Evolutionary conservation across 192 early-diverging fungal species (phyloP), one percentile per base, ranked within the genome.

Genomic region (Coemansia sp.): DNA sequence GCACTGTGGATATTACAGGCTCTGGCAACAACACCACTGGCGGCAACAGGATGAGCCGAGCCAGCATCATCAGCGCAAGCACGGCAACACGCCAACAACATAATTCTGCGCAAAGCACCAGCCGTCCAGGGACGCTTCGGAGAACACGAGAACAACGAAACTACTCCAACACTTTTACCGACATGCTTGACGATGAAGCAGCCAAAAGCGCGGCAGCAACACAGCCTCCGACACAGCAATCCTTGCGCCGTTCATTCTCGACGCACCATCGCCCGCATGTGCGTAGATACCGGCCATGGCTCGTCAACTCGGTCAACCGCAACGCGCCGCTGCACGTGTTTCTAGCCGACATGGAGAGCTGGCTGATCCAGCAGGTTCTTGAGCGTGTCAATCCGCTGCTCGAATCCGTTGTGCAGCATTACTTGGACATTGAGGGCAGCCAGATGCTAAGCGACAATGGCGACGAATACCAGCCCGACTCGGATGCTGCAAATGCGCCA

Each of bases 281-380:
- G 10, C 73, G 78, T 23, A 53, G 78, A 11, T 81, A 81, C 60
- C 66, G 73, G 2, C 79, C 79, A n/a, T 81, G 79, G 79, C 70
- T 81, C 4, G 58, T 81, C 14, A 53, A 62, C 9, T 64, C 67
- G 12, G 74, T 81, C 7, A 81, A 73, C 64, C 67, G 79, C 33
- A 76, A 66, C 43, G 67, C 79, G 14, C 74, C 79, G 23, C 49
- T 81, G 11, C 79, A 81, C n/a, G 79, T 81, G 67, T 78, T 77
- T 63, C 53, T 83, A 24, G 76, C 81, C 1, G 75, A 78, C 6
- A 68, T 71, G 5, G 81, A 83, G 66, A 78, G 72, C 72, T 83
- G 81, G 81, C 66, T 83, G 53, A 83, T 83, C 12, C 75, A 83
- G 63, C 81, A 83, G 69, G 46, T 83, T 0, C 62, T 83, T 2